phyloP scores from a whole-genome alignment of 495 filamentous ascomycete genomes.

The Xylaria sp. region DNA sequence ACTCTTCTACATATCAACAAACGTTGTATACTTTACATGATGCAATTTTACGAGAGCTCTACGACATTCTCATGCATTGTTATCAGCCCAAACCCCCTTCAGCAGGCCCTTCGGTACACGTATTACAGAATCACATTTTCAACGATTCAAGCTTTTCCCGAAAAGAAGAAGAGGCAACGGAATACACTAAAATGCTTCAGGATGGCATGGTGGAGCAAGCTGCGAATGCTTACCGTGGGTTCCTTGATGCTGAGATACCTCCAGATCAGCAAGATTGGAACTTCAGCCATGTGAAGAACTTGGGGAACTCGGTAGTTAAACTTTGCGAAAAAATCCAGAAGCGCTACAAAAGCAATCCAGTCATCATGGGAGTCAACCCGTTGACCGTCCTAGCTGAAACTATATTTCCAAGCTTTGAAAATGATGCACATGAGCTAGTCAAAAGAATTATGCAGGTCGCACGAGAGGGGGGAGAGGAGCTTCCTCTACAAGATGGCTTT shows the following conservation, averaged over 20 bases:
- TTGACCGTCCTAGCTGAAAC: slow-evolving; percentile 80
- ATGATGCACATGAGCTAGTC: slow-evolving; percentile 84
- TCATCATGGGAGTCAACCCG: slow-evolving; percentile 90
- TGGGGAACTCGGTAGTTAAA: slow-evolving; percentile 83
- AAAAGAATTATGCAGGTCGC: slow-evolving; percentile 76
- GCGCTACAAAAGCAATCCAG: slow-evolving; percentile 85
- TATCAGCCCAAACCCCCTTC: slow-evolving; percentile 85
- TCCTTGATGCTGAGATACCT: slow-evolving; percentile 76
- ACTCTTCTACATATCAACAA: slow-evolving; percentile 77
- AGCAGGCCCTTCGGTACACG: slow-evolving; percentile 79
- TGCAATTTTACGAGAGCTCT: slow-evolving; percentile 84
- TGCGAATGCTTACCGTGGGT: slow-evolving; percentile 71
- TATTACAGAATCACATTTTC: slow-evolving; percentile 84
- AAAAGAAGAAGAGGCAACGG: slow-evolving; percentile 68
- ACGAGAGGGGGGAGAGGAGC: slow-evolving; percentile 71
- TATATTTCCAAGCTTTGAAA: slow-evolving; percentile 86
- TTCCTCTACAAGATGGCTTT: slow-evolving; percentile 90
- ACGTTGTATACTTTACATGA: slow-evolving; percentile 79
- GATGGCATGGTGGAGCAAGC: slow-evolving; percentile 78
- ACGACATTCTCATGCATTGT: slow-evolving; percentile 82
- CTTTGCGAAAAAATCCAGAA: slow-evolving; percentile 88
- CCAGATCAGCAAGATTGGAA: slow-evolving; percentile 80
- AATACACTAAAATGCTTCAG: slow-evolving; percentile 72
- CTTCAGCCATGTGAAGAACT: slow-evolving; percentile 82
- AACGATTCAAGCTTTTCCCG: slow-evolving; percentile 77